Evolutionary conservation across 306 rosid genomes (phyloP).

Genomic region (Sindora glabra): DNA sequence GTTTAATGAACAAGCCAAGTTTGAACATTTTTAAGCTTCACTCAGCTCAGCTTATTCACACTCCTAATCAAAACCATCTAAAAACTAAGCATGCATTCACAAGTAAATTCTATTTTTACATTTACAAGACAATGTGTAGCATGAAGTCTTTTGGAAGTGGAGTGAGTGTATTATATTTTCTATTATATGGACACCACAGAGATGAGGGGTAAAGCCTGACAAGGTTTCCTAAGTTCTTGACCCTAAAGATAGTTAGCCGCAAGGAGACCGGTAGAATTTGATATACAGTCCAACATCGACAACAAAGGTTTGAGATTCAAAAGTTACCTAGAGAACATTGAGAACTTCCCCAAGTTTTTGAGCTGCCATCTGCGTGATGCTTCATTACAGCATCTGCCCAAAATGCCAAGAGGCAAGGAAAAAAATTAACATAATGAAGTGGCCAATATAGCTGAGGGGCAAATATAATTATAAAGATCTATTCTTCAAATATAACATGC

Average conservation of each 20-base stretch:
- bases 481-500: not conserved
- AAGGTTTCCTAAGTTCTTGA: too few relatives aligned
- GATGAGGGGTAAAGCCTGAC: too few relatives aligned
- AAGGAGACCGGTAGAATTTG: slow-evolving; percentile 46
- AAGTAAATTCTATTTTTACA: too few relatives aligned
- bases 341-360: slow-evolving; percentile 33
- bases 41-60: too few relatives aligned
- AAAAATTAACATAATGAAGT: not conserved
- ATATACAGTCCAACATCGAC: slow-evolving; percentile 40
- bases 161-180: too few relatives aligned
- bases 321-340: slow-evolving; percentile 34
- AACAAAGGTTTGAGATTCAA: slow-evolving; percentile 31
- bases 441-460: not conserved
- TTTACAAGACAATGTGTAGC: too few relatives aligned
- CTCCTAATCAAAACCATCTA: too few relatives aligned
- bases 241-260: not conserved
- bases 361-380: slow-evolving; percentile 32
- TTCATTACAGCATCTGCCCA: slow-evolving; percentile 40
- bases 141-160: too few relatives aligned
- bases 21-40: too few relatives aligned
- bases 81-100: too few relatives aligned
- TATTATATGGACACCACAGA: too few relatives aligned
- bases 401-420: slow-evolving; percentile 16
- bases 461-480: not conserved
- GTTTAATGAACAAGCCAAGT: too few relatives aligned